Conservation (phyloP, 768 basidiomycete genomes). For the Boletus reticuloceps region DNA sequence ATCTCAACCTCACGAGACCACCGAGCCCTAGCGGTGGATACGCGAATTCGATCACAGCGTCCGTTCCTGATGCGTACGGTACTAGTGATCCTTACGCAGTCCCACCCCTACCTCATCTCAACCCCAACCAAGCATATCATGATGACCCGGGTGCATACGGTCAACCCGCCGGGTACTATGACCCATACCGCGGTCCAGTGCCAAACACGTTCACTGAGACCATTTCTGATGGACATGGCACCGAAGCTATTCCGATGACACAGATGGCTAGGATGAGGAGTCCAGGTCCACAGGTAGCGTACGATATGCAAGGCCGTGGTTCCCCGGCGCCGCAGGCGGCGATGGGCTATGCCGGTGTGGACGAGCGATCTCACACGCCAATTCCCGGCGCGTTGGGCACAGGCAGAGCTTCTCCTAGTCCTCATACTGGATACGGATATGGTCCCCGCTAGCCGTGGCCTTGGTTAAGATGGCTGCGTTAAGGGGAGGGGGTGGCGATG, state of each 20-base stretch:
- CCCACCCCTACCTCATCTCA: conserved; percentile 77
- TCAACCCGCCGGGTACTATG: conserved; percentile 55
- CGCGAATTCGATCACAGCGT: conserved; percentile 43
- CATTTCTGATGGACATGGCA: conserved; percentile 27
- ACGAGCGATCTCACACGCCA: conserved; percentile 31
- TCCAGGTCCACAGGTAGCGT: conserved; percentile 43
- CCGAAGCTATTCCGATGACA: conserved; percentile 75
- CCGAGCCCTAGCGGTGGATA: conserved; percentile 45
- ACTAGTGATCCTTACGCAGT: conserved; percentile 72
- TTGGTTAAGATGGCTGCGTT: neutral
- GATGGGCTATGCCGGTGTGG: conserved; percentile 32
- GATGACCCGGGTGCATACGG: conserved; percentile 58
- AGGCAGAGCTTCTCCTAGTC: conserved; percentile 45
- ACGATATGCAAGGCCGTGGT: conserved; percentile 34
- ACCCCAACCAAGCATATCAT: conserved; percentile 72
- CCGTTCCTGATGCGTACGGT: conserved; percentile 39
- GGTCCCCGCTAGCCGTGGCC: conserved; percentile 26
- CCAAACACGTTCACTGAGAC: conserved; percentile 58
- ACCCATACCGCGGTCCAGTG: conserved; percentile 79
- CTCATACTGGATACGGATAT: conserved; percentile 44
- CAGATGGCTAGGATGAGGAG: conserved; percentile 47
- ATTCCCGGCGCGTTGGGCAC: conserved; percentile 22
- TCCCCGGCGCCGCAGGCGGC: conserved; percentile 45
- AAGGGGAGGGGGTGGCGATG: neutral
- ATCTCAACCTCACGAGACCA: conserved; percentile 53